Evolutionary conservation across 1,284 basidiomycete genomes (phyloP), one percentile per base, ranked within the genome.

Genomic region (Sanghuangporus weigelae): DNA sequence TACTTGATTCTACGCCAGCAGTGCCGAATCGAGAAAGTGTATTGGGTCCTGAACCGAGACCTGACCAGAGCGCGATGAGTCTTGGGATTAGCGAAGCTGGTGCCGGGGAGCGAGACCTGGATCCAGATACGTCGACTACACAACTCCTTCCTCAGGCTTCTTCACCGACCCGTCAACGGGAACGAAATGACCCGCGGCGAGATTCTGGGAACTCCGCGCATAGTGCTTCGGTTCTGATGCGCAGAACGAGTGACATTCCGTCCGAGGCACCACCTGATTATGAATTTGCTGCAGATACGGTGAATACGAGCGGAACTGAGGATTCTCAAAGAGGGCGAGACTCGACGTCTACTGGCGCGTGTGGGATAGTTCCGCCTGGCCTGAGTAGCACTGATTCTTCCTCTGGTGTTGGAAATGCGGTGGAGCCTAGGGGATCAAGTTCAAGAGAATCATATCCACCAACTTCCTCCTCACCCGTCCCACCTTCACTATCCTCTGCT

Each of bases 221-320:
- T 46, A 46, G 48, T n/a, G 19, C 54, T n/a, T 36, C 58, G n/a
- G 5, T 54, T n/a, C 39, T 60, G 39, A 35, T 40, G 23, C 51
- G 59, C 14, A 58, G 31, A 8, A 21, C 44, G 26, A 60, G 50
- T 42, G 53, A 60, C 3, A 51, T 56, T 21, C 63, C 63, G 11
- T 64, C 63, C 21, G 63, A 60, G 35, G 58, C 63, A 7, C 63
- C 63, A 6, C 63, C 63, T n/a, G 63, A 57, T 7, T 64, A 64
- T 46, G 63, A 60, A 16, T 48, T 46, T 46, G 10, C 44, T 46
- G 44, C 16, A 11, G n/a, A 46, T 19, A n/a, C 3, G n/a, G 7
- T 11, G 16, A 11, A 46, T 46, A 46, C 16, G 16, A 19, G 16
- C 8, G 7, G 16, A 14, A n/a, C 6, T 46, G 44, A 59, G 35